phyloP scores from a whole-genome alignment of 495 filamentous ascomycete species.

The Trichoderma asperelloides region DNA sequence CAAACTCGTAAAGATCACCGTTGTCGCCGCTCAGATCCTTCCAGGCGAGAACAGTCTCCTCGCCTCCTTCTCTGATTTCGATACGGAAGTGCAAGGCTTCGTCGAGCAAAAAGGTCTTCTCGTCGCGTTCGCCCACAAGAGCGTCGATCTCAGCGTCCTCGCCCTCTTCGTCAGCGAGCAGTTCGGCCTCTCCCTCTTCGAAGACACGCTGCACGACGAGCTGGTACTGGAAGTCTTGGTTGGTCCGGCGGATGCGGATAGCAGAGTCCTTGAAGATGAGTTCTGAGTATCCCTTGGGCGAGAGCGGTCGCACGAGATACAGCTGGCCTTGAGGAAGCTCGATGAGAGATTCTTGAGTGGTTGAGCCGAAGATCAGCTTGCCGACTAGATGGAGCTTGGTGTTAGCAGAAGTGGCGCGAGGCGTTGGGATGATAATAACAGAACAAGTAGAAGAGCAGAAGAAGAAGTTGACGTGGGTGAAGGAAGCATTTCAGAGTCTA shows the following conservation, averaged over 20 bases:
- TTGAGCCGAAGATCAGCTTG: constrained; percentile 87
- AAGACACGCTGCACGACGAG: constrained; percentile 92
- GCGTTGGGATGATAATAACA: neutral
- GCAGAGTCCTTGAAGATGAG: constrained; percentile 97
- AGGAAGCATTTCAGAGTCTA: neutral
- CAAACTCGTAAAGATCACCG: constrained; percentile 92
- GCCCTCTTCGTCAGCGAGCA: constrained; percentile 71
- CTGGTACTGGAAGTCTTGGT: constrained; percentile 92
- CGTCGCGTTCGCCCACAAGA: constrained; percentile 70
- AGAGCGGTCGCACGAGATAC: constrained; percentile 89
- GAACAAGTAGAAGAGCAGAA: neutral
- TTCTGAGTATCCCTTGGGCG: constrained; percentile 94
- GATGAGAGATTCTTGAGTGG: constrained; percentile 83
- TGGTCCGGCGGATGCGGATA: constrained; percentile 82
- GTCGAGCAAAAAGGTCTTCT: constrained; percentile 93
- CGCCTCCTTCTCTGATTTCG: constrained; percentile 59
- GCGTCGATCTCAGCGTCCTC: constrained; percentile 65
- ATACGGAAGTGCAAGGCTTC: constrained; percentile 81
- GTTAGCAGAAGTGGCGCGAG: neutral
- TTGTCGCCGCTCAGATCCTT: constrained; percentile 87
- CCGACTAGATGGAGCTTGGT: constrained; percentile 51
- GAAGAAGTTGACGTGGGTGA: neutral
- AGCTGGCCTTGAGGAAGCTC: constrained; percentile 93
- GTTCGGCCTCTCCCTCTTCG: constrained; percentile 93
- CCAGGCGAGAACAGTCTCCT: constrained; percentile 84